phyloP scores from a whole-genome alignment of 2,329 filamentous ascomycete genomes.

The Nigrospora sphaerica region DNA sequence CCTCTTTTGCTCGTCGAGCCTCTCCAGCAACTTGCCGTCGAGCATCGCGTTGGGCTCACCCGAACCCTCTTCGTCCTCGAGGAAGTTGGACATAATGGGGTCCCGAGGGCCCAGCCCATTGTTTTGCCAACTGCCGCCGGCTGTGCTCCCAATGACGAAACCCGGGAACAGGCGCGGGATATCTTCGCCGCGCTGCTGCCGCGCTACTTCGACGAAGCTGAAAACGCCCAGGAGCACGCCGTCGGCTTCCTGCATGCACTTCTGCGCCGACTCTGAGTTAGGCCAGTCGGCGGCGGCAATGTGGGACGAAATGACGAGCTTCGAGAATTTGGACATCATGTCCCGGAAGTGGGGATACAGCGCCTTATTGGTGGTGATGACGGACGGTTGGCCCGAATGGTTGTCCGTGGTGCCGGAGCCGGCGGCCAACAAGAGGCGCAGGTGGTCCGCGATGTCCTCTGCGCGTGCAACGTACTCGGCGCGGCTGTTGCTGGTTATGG shows the following conservation, averaged over 20 bases:
- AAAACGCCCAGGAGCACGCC: constrained; percentile 90
- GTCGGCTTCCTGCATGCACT: constrained; percentile 95
- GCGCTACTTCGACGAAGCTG: constrained; percentile 91
- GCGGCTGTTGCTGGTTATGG: constrained; percentile 74
- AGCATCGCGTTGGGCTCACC: constrained; percentile 67
- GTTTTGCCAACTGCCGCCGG: constrained; percentile 83
- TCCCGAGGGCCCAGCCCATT: constrained; percentile 60
- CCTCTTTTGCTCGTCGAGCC: constrained; percentile 78
- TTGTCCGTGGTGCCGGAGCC: constrained; percentile 97
- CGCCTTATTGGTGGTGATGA: constrained; percentile 96
- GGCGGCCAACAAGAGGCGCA: constrained; percentile 86
- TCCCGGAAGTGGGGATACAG: constrained; percentile 95
- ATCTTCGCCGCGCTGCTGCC: constrained; percentile 86
- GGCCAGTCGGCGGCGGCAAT: constrained; percentile 96
- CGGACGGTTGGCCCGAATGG: constrained; percentile 97
- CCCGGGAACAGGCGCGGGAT: constrained; percentile 90
- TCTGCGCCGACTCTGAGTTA: constrained; percentile 85
- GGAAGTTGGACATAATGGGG: constrained; percentile 72
- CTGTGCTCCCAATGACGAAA: constrained; percentile 78
- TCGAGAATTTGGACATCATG: constrained; percentile 99
- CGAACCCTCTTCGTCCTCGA: constrained; percentile 71
- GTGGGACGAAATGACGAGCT: constrained; percentile 93
- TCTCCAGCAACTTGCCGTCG: constrained; percentile 70
- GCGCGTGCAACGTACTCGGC: constrained; percentile 89
- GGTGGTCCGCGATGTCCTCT: constrained; percentile 97